Base-by-base conservation (phyloP, 805 yeast species). In the Ogataea kodamae region DNA sequence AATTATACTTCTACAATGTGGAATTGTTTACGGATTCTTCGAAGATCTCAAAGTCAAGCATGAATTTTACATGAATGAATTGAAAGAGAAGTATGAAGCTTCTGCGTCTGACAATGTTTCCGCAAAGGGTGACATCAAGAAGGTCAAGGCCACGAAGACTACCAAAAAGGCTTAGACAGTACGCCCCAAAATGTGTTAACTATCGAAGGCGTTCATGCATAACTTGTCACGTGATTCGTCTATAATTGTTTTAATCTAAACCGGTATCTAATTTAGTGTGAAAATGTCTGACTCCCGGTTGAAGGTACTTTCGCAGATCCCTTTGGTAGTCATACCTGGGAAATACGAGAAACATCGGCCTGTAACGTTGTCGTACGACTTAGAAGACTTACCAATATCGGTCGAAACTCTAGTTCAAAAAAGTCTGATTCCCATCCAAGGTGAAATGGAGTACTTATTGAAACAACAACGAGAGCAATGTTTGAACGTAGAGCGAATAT, bases 1-100 rank as follows among this genome's bases (percentile, higher is more conserved):
- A 45, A 83, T 88, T n/a, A 62, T 88, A 25, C 68, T 84, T 7
- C 71, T 92, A 48, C 97, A 92, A 65, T 78, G 75, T 33, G 97
- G 97, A 22, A 72, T 90, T 52, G 86, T 83, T 74, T 90, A 83
- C 63, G 95, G 95, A 18, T 46, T 46, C 28, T 43, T 46, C 35
- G 59, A 48, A 28, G 62, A 59, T 36, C 30, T 36, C 15, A 49
- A 48, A 31, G 33, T 46, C 9, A 52, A 53, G 33, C 47, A 48
- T 15, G 39, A 47, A 9, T 58, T 49, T 28, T 46, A 49, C 29
- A 30, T 56, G 36, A 25, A 44, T 2, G 60, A 58, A 29, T 43
- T 57, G 35, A 45, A 48, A 21, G 43, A 38, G 8, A 42, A 52
- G 30, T 30, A 43, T 5, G 52, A 43, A 4, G 10, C 37, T 11